Base-by-base conservation (phyloP, 2,329 filamentous ascomycete genomes). In the Rugonectria rugulosa region DNA sequence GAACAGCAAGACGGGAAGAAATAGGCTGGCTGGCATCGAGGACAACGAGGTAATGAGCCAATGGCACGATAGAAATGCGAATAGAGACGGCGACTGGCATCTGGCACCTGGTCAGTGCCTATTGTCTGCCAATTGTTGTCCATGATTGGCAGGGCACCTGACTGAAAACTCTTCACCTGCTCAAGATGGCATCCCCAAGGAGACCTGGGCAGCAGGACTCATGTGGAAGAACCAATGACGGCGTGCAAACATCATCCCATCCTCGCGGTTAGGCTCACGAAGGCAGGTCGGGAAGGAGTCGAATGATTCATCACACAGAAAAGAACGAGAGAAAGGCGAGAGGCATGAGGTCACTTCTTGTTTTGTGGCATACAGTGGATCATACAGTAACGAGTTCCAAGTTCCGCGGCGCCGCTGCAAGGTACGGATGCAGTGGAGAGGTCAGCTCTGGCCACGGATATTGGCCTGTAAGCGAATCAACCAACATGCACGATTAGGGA, bases 391-490 rank as follows among this genome's bases (percentile, higher is more conserved):
- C 2, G 11, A 24, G 11, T n/a, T 23, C 9, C 11, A 36, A 10
- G 21, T 40, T 12, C 14, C 20, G 20, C n/a, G 37, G 20, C 14
- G 24, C 21, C 26, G 26, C 53, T 56, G 46, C 53, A 50, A 55
- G 53, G 41, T 34, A 48, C 46, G 45, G 52, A 44, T 45, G 51
- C 37, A 49, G 29, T 46, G 42, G 40, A 20, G n/a, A 40, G 29
- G 47, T 42, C 46, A 31, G 26, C 29, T 17, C 31, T 37, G 36
- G 40, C 53, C 46, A 56, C 46, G 46, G 53, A 56, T 50, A 50
- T 56, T 45, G 53, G 27, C 46, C 53, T 50, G 40, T 56, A 56
- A 56, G 53, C 53, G 53, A 56, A 51, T 34, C 32, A 49, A 36
- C 37, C 20, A 11, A 20, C 15, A 20, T 21, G 38, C 14, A 24